Conservation (phyloP, 108 stramenopile species). For the Cyclostephanos tholiformis region DNA sequence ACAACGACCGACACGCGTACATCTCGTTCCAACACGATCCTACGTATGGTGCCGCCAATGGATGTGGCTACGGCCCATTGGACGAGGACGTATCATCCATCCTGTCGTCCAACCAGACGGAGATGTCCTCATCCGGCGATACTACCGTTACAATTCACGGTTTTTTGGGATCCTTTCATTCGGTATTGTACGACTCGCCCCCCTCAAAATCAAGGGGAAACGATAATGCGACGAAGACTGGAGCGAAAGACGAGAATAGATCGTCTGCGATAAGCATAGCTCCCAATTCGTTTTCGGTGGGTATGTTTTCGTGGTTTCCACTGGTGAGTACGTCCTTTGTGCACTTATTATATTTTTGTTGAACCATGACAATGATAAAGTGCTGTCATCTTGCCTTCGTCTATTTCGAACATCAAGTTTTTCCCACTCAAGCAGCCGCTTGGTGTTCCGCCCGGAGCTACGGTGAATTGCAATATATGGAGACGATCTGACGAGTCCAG, state of each 20-base stretch:
- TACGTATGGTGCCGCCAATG: conserved; percentile 51
- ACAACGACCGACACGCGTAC: conserved; percentile 51
- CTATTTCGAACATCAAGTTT: conserved; percentile 42
- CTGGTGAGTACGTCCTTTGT: conserved; percentile 35
- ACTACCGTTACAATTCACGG: conserved; percentile 79
- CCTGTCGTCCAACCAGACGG: conserved; percentile 7
- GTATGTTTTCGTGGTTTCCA: conserved; percentile 98
- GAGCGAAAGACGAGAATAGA: conserved; percentile 13
- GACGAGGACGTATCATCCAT: conserved; percentile 52
- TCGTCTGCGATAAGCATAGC: conserved; percentile 84
- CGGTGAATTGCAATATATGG: conserved; percentile 85
- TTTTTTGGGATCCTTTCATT: conserved; percentile 93
- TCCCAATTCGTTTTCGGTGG: conserved; percentile 87
- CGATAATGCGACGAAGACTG: conserved; percentile 11
- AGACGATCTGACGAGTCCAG: conserved; percentile 60
- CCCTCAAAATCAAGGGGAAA: not conserved
- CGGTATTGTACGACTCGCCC: conserved; percentile 74
- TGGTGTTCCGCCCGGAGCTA: conserved; percentile 63
- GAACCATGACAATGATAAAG: not conserved
- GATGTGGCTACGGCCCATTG: conserved; percentile 70
- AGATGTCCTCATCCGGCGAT: conserved; percentile 10
- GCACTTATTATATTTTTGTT: not conserved
- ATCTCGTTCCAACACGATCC: conserved; percentile 63
- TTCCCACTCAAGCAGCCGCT: conserved; percentile 90
- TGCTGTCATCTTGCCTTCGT: not conserved